These are phyloP conservation scores for Saturnispora quitensis DNA, from an alignment of 805 yeast genomes.

Conservation along the genomic window DNA sequence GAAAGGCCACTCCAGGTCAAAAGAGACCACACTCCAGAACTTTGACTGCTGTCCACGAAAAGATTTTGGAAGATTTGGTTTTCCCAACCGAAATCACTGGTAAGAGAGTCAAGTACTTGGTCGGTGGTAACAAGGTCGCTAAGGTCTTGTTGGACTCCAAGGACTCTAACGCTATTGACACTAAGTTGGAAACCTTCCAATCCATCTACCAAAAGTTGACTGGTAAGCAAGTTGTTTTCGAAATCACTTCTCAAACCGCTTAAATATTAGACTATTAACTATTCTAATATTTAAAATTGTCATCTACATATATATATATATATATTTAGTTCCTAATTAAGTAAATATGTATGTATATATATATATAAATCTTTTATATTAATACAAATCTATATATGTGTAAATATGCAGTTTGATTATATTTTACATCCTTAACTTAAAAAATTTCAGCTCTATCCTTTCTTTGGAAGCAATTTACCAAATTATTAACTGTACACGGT, in stretches of 20 bases:
- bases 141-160: constrained; percentile 96
- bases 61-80: constrained; percentile 96
- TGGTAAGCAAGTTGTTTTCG: constrained; percentile 98
- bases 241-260: constrained; percentile 60
- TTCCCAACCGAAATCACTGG: constrained; percentile 99
- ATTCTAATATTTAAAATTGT: background rate
- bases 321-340: no score
- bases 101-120: constrained; percentile 98
- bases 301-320: background rate
- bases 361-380: background rate
- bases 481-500: background rate
- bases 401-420: background rate
- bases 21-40: constrained; percentile 99
- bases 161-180: constrained; percentile 93
- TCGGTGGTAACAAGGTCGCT: constrained; percentile 98
- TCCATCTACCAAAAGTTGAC: constrained; percentile 96
- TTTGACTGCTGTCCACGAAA: constrained; percentile 96
- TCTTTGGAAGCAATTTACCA: no score
- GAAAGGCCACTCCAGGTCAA: constrained; percentile 87
- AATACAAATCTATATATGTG: background rate
- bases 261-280: constrained; percentile 21
- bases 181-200: constrained; percentile 99
- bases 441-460: background rate
- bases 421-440: background rate
- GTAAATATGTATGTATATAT: background rate